Base-by-base conservation (phyloP, 176 grass and related monocot genomes). In the Guadua angustifolia region DNA sequence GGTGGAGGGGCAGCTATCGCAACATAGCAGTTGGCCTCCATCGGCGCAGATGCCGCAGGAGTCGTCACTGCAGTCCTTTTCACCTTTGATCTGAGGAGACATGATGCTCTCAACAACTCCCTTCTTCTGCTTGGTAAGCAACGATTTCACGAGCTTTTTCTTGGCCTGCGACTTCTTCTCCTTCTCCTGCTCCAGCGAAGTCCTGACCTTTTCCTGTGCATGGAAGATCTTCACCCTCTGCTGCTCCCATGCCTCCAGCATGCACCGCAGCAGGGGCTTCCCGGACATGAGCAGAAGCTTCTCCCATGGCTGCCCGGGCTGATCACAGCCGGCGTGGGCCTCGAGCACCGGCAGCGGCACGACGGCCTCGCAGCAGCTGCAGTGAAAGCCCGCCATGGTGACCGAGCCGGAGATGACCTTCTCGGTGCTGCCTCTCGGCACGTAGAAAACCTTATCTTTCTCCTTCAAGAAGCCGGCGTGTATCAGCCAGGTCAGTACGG, bases 41-140 rank as follows among this genome's bases (percentile, higher is more conserved):
- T 97, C 91, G 3, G 87, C 89, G 89, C 91, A 94, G 70, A 94
- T 74, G 58, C 94, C 94, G 36, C 94, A 97, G n/a, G 87, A 91
- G 75, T 97, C 94, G 80, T 94, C 94, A 67, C 89, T 97, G 67
- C 85, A 77, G 29, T 94, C 94, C 47, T 61, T 84, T 9, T 72
- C 84, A 6, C 75, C 85, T 63, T 33, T 86, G 49, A 72, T 45
- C 84, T 68, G 46, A 25, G 66, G 75, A 50, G 75, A 46, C 38
- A 33, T 3, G 15, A 0, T 4, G 24, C 40, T 9, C 21, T 79
- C 73, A 0, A 25, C 1, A 2, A 6, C 29, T 1, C 14, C 66
- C 45, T 71, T 74, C 63, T 14, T 79, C 12, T 74, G 38, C 88
- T 78, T 88, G 1, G 66, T 78, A 38, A 17, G 38, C 14, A 16